A percentile compares a stretch with the other conserved stretches of the same genome.
phyloP scores from a whole-genome alignment of 2,329 filamentous ascomycete genomes.

The Colletotrichum theobromicola region DNA sequence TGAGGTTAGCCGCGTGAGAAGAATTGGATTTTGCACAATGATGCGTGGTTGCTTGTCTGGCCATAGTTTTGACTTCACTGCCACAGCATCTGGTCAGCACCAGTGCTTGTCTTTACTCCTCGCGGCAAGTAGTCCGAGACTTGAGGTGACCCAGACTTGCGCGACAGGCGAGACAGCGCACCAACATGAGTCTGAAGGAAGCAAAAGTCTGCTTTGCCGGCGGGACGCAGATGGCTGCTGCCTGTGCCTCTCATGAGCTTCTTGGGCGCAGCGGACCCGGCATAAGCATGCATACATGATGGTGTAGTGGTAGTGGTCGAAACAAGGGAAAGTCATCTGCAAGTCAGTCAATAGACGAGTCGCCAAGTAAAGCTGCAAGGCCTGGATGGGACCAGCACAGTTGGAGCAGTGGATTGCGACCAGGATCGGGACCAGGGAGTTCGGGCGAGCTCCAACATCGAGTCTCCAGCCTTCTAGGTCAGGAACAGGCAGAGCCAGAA shows the following conservation, averaged over 20 bases:
- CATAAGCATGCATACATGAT: slow-evolving; percentile 10
- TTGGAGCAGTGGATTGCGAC: neutral
- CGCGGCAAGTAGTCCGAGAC: neutral
- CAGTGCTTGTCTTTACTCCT: neutral
- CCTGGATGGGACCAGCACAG: slow-evolving; percentile 16
- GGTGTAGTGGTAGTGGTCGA: slow-evolving; percentile 20
- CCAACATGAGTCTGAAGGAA: neutral
- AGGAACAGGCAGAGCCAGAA: neutral
- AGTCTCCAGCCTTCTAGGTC: neutral
- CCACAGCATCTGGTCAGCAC: neutral
- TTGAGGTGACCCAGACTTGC: neutral
- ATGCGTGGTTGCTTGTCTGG: neutral
- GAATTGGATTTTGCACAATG: neutral
- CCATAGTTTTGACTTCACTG: neutral
- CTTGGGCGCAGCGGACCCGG: neutral
- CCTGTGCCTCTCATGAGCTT: neutral
- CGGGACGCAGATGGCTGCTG: neutral
- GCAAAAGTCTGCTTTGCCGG: neutral
- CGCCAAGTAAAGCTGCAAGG: slow-evolving; percentile 10
- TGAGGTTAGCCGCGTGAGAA: neutral
- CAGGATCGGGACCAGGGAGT: neutral
- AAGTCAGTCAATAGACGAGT: slow-evolving; percentile 19
- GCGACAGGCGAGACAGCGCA: neutral
- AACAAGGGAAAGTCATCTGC: slow-evolving; percentile 14
- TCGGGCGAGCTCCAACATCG: neutral